Base-by-base conservation (phyloP, 2,329 filamentous ascomycete genomes). In the Hysterium pulicare region DNA sequence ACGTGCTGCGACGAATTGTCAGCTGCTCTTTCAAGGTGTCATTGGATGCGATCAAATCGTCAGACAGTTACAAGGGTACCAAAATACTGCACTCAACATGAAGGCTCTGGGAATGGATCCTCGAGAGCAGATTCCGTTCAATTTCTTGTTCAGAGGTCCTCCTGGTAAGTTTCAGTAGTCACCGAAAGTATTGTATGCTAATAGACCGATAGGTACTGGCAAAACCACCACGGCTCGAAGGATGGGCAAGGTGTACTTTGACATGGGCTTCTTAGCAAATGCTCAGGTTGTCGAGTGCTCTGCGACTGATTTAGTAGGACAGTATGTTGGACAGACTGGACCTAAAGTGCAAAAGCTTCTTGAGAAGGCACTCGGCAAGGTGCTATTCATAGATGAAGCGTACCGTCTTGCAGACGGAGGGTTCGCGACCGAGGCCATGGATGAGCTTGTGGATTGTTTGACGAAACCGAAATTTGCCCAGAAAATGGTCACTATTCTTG, bases 241-340 rank as follows among this genome's bases (percentile, higher is more conserved):
- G 47, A 86, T 90, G 75, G 86, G 86, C 3, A 78, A 87, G 47
- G 71, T 90, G 0, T 90, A 80, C 55, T 90, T 87, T 54, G 81
- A 90, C 51, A 79, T 89, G 73, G 84, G 84, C 0, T 78, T 90
- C 24, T 66, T 90, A 0, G 66, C 77, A 0, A 71, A 70, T 0
- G 74, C 72, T 0, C 76, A 83, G 20, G 82, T 89, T 0, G 59
- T 82, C 0, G 82, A 88, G 41, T 78, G 74, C 34, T 89, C 86
- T 0, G 82, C 83, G 0, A 79, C 81, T 0, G 84, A 90, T 24
- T 59, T 90, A 0, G 72, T 90, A 1, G 86, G 80, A 0, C 70
- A 84, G 46, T 90, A 81, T 46, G 53, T 87, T 0, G 86, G 86
- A 0, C 83, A 87, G 0, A 88, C 84, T 0, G 83, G 81, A 0